Percentiles rank a stretch among this genome's conserved stretches.
phyloP scores from a whole-genome alignment of 805 yeast genomes.

The Kuraishia capsulata region DNA sequence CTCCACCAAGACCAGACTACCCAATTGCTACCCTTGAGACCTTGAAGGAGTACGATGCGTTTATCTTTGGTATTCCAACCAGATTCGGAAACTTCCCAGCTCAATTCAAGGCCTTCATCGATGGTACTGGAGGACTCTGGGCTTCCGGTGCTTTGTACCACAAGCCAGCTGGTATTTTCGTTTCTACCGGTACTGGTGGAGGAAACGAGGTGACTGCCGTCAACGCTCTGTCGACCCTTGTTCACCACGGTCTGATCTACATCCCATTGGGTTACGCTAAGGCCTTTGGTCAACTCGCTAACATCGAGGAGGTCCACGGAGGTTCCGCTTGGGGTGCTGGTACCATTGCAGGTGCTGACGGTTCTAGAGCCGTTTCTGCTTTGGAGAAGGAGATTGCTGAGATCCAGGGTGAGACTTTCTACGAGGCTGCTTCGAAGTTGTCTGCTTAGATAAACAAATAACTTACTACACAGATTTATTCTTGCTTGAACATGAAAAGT shows the following conservation, averaged over 20 bases:
- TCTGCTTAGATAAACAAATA: background rate
- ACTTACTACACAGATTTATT: background rate
- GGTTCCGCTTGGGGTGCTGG: conserved; percentile 88
- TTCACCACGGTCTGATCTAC: conserved; percentile 74
- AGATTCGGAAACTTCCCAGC: conserved; percentile 78
- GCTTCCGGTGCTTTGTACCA: conserved; percentile 63
- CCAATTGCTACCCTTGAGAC: conserved; percentile 58
- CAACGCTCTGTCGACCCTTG: conserved; percentile 53
- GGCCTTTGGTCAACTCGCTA: conserved; percentile 42
- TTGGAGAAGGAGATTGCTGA: conserved; percentile 56
- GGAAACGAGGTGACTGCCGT: conserved; percentile 72
- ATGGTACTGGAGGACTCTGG: conserved; percentile 75
- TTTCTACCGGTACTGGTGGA: conserved; percentile 74
- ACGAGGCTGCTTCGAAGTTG: conserved; percentile 28
- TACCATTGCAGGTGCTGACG: conserved; percentile 67
- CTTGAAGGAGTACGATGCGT: conserved; percentile 63
- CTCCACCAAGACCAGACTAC: conserved; percentile 52
- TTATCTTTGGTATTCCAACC: conserved; percentile 80
- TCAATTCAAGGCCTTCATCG: conserved; percentile 72
- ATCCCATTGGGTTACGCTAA: conserved; percentile 71
- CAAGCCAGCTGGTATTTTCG: conserved; percentile 67
- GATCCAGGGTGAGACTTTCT: conserved; percentile 62
- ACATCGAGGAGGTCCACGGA: conserved; percentile 63
- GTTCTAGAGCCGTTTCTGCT: conserved; percentile 58
- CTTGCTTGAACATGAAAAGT: background rate